Conservation (phyloP, 805 yeast species). For the Candida maris region DNA sequence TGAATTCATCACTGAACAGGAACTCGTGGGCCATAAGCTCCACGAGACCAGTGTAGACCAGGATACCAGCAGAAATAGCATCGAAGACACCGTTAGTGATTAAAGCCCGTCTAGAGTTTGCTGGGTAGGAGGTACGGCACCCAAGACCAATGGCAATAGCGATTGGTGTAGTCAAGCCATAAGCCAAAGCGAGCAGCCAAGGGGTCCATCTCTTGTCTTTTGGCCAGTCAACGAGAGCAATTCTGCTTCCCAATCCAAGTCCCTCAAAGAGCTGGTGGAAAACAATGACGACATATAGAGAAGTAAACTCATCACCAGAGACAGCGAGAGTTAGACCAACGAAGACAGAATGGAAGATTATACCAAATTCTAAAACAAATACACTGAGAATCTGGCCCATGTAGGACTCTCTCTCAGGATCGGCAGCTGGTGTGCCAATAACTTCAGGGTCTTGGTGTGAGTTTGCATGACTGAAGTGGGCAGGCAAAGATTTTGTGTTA, state of each 20-base stretch:
- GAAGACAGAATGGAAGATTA: constrained; percentile 78
- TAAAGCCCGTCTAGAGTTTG: constrained; percentile 54
- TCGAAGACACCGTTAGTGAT: constrained; percentile 72
- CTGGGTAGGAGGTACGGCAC: constrained; percentile 58
- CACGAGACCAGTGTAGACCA: constrained; percentile 72
- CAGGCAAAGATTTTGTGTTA: constrained; percentile 15
- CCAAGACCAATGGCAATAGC: constrained; percentile 79
- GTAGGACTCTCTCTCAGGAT: constrained; percentile 32
- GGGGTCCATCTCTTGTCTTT: constrained; percentile 45
- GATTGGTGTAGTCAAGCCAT: constrained; percentile 61
- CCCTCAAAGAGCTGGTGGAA: constrained; percentile 87
- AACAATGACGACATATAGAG: constrained; percentile 64
- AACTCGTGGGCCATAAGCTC: constrained; percentile 80
- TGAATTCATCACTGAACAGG: constrained; percentile 57
- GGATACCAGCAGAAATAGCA: constrained; percentile 72
- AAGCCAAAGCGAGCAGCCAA: constrained; percentile 51
- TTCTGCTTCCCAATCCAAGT: constrained; percentile 76
- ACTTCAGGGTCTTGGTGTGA: constrained; percentile 44
- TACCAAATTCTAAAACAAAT: constrained; percentile 70
- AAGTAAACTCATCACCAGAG: constrained; percentile 70
- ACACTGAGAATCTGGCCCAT: constrained; percentile 53
- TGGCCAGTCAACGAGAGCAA: constrained; percentile 54
- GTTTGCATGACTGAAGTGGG: constrained; percentile 38
- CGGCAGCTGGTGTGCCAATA: constrained; percentile 36
- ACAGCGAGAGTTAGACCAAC: constrained; percentile 77